Conservation (phyloP, 345 rosid genomes). For the Aegle marmelos region DNA sequence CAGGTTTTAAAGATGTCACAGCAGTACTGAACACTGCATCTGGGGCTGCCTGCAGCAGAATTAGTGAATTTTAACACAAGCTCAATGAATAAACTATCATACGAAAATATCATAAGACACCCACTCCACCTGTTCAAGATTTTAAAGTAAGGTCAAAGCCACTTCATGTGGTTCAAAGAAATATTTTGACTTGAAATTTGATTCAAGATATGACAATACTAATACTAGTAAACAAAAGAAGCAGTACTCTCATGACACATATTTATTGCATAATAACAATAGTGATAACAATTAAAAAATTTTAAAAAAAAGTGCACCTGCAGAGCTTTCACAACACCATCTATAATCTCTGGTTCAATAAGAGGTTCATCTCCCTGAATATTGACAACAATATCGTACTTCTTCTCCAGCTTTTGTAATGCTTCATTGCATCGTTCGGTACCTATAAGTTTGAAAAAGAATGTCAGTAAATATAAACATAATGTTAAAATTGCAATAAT, state of each 20-base stretch:
- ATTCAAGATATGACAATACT: background rate
- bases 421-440: constrained; percentile 93
- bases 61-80: background rate
- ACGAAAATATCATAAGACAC: background rate
- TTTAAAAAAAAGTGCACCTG: constrained; percentile 50
- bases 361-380: constrained; percentile 98
- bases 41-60: constrained; percentile 59
- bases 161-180: background rate
- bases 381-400: constrained; percentile 86
- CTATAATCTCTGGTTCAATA: constrained; percentile 90
- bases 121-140: background rate
- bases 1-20: constrained; percentile 77
- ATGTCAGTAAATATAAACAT: constrained; percentile 5
- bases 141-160: background rate
- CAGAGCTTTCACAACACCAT: constrained; percentile 88
- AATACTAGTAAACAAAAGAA: background rate
- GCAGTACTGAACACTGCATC: constrained; percentile 99
- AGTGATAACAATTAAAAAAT: too few species aligned
- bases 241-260: background rate
- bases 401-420: constrained; percentile 73
- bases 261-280: background rate
- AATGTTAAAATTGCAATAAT: background rate
- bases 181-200: background rate
- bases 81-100: background rate
- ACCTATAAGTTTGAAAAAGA: constrained; percentile 38